Base-by-base conservation (phyloP, 106 monocot species). In the Allium fistulosum region DNA sequence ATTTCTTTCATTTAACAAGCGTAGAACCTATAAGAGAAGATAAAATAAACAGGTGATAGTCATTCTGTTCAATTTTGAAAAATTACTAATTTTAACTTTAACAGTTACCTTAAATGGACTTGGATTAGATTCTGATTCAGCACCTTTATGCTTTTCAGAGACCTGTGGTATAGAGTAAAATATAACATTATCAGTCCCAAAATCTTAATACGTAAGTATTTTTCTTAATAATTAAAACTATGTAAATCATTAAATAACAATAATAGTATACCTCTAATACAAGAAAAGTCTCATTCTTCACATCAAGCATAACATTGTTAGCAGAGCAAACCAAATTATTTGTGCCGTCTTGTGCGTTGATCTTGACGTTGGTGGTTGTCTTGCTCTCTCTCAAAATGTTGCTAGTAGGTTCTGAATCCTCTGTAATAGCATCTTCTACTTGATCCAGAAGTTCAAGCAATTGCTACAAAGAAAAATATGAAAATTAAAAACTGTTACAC, bases 371-470 rank as follows among this genome's bases (percentile, higher is more conserved):
- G 55, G 6, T 11, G 26, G 18, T 52, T 73, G 18, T 16, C 13
- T 22, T 17, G 15, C 57, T 11, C 22, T 62, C 51, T 69, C 17
- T 61, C 28, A 26, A 11, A 8, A 6, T 66, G 49, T 50, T 9
- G 45, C 37, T 65, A 53, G 48, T 51, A 5, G 84, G 71, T 14
- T 58, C 16, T 50, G 72, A n/a, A 67, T 83, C 88, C 49, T 97
- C 92, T 49, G 73, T 61, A 61, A 97, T 90, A 59, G 80, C 97
- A 87, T 87, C 86, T 81, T 90, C 87, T 45, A 97, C 97, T 90
- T 97, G 92, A 79, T 97, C 86, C 57, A 97, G 61, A 62, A 97
- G 92, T 60, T 86, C 91, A 76, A 97, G 80, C 58, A 97, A 74
- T 63, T 81, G 74, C 97, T 96, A 45, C 7, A 71, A 80, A 59